phyloP scores from a whole-genome alignment of 305 asterid genomes.

The Fraxinus sp. region DNA sequence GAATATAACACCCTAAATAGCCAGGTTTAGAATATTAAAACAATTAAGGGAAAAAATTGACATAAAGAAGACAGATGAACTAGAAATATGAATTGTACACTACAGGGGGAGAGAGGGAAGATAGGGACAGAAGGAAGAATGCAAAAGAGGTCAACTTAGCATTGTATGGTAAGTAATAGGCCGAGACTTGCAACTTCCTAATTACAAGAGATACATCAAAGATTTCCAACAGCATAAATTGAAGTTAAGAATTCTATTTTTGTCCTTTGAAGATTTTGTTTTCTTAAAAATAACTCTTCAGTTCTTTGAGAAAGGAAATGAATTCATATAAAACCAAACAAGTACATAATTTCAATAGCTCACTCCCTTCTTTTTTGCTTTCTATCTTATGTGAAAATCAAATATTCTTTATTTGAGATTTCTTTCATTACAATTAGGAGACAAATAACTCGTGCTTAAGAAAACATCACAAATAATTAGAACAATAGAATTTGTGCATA shows the following conservation, averaged over 20 bases:
- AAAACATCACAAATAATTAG: constrained; percentile 5
- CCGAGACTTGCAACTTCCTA: background rate
- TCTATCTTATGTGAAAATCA: background rate
- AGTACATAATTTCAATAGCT: background rate
- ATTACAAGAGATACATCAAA: background rate
- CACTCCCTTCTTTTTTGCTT: background rate
- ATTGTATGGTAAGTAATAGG: background rate
- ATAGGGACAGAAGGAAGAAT: background rate
- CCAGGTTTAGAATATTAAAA: constrained; percentile 3
- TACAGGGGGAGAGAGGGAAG: background rate
- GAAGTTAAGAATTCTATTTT: background rate
- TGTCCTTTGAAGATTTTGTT: background rate
- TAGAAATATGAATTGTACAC: constrained; percentile 8
- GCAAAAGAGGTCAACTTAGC: constrained; percentile 15
- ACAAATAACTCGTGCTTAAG: background rate
- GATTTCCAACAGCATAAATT: constrained; percentile 9
- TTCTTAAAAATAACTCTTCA: background rate
- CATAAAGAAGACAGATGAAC: constrained; percentile 11
- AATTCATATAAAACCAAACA: background rate
- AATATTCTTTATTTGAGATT: background rate
- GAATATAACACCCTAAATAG: constrained; percentile 11
- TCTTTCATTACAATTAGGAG: background rate
- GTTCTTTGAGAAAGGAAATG: background rate
- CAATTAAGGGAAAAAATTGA: background rate
- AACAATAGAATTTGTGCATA: constrained; percentile 11